Base-by-base conservation (phyloP, 2,329 filamentous ascomycete genomes). In the Aspergillus viridinutans region DNA sequence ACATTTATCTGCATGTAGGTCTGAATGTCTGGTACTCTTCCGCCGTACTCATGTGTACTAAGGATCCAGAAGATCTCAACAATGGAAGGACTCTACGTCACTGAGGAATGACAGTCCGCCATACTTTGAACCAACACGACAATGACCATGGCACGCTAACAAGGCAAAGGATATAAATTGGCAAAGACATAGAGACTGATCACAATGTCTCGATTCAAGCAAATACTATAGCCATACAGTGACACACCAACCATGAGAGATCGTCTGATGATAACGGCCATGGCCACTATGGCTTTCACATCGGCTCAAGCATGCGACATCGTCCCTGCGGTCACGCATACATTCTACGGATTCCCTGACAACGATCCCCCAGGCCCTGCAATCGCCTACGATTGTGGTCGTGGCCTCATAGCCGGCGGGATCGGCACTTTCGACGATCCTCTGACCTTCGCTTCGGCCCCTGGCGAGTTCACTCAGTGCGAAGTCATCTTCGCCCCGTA, bases 401-500 rank as follows among this genome's bases (percentile, higher is more conserved):
- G 70, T 21, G 68, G 73, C 25, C 64, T 65, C 47, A 66, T 60
- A 58, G 76, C 77, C 14, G 76, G 76, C 9, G 78, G 78, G 17
- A 71, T 64, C 0, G 77, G 77, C 28, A 77, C 75, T n/a, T 77
- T 69, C 61, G 58, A 58, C 49, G 70, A 80, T 64, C 78, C 76
- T 1, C 58, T 78, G 26, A 78, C 77, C 1, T 76, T 80, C 51
- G 78, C 78, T 28, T 75, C 72, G 4, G 73, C 76, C 2, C 63
- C 65, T 4, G 73, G 73, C 47, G 73, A 75, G 52, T 78, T 79
- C 65, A 62, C 66, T 0, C 53, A 63, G 23, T 80, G 78, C 68
- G 77, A 80, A 58, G 67, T 78, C 56, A 68, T 80, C 45, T 81
- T 79, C 57, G 61, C 70, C n/a, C 77, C 77, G 0, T 77, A 76